These are phyloP conservation scores for Cyamopsis tetragonoloba DNA, from an alignment of 306 rosid species.

Conservation along the genomic window DNA sequence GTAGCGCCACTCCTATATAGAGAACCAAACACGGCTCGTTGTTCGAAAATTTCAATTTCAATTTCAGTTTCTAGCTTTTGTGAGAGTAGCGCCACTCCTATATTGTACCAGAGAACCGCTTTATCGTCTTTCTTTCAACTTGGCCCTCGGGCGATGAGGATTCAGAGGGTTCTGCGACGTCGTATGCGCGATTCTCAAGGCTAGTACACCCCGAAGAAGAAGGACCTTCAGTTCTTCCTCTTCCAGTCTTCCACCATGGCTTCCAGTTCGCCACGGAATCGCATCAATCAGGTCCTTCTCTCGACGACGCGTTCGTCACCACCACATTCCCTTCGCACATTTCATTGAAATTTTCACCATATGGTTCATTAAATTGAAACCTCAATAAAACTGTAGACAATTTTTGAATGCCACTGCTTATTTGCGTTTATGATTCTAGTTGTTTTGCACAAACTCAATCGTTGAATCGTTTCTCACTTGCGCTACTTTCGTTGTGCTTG, in stretches of 20 bases:
- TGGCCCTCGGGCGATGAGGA: constrained; percentile 1
- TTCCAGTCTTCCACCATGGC: constrained; percentile 49
- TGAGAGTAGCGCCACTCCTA: neutral
- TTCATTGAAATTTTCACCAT: neutral
- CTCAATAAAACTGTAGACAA: too few species aligned
- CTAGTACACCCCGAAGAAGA: neutral
- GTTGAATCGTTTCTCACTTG: neutral
- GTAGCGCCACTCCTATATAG: too few species aligned
- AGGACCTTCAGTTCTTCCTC: neutral
- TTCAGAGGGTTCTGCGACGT: constrained; percentile 19
- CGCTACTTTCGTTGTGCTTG: neutral
- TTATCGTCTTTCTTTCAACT: neutral
- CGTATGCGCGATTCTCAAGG: neutral
- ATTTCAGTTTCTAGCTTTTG: constrained; percentile 17
- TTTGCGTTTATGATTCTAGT: neutral
- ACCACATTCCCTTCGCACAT: neutral
- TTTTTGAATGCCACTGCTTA: neutral
- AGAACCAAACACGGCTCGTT: neutral
- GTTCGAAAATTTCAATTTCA: constrained; percentile 6
- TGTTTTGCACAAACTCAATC: neutral
- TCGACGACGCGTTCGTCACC: neutral
- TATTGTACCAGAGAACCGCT: neutral
- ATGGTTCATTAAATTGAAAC: neutral
- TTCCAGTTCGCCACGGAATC: constrained; percentile 59
- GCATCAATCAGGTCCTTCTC: constrained; percentile 69